Evolutionary conservation across 1,284 basidiomycete genomes (phyloP), one percentile per base, ranked within the genome.

Genomic region (Spongiforma sp.): DNA sequence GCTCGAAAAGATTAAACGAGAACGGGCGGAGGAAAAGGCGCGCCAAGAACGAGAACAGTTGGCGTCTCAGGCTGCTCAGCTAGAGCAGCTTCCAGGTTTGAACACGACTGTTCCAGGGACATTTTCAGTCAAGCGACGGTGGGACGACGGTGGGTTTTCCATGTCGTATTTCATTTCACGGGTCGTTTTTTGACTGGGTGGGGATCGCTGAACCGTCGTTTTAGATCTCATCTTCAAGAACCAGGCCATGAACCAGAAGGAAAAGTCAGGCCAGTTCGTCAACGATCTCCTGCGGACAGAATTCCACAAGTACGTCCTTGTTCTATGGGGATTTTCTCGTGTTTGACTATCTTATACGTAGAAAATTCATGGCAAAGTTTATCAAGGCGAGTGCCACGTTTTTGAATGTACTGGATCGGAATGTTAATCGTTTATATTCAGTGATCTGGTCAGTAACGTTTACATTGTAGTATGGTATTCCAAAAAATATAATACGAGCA

Each of bases 221-320:
- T 55, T 66, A 94, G 94, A 98, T 79, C 82, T 97, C 63, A 96
- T 98, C 73, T 98, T 98, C 87, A 98, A 98, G 82, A 98, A 98
- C 77, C 96, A 98, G 79, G 93, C 96, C 1, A 89, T 90, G 77
- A 86, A 84, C 57, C 77, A 81, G 39, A 82, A 81, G 32, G 86
- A 86, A 67, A 93, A 90, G 75, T 81, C 84, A 69, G 90, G 91
- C 15, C 90, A 93, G 67, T 98, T 98, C 73, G 94, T 98, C 66
- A 98, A 98, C 74, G 96, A 98, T 77, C 81, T 98, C 59, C 78
- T 98, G 66, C 85, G 96, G 74, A 95, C 94, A 64, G 94, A 96
- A 75, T 96, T 96, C 77, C 95, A 96, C 81, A 93, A 88, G 92
- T 93, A 66, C 62, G 89, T 85, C 3, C 24, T 3, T 3, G 5